Percentiles rank a stretch among this genome's conserved stretches.
Conservation (phyloP, 371 early-diverging fungal species). For the Syncephalastrum sp. region DNA sequence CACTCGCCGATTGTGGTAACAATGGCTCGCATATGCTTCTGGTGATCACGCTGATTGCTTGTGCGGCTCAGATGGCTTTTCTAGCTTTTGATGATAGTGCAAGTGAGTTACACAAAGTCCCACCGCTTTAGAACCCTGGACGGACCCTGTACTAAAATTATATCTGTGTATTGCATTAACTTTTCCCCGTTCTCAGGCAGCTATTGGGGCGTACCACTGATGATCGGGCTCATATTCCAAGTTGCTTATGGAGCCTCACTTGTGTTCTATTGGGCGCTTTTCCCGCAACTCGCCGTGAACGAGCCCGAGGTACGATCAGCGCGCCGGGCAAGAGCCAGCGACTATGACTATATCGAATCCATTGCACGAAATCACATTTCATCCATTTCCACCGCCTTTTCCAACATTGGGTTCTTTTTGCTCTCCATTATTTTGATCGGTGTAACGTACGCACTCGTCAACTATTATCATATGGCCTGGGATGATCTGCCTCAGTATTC, state of each 20-base stretch:
- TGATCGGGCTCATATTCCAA: constrained; percentile 20
- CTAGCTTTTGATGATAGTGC: constrained; percentile 17
- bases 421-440: constrained; percentile 18
- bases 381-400: constrained; percentile 38
- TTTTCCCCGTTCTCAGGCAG: neutral
- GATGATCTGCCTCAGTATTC: constrained; percentile 13
- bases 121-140: too few species aligned
- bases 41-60: constrained; percentile 22
- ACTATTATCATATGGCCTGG: constrained; percentile 6
- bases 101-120: constrained; percentile 5
- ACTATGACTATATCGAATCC: constrained; percentile 19
- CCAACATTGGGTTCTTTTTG: constrained; percentile 40
- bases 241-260: constrained; percentile 30
- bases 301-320: constrained; percentile 27
- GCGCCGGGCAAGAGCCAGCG: constrained; percentile 7
- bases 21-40: constrained; percentile 16
- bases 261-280: constrained; percentile 26
- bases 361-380: constrained; percentile 37
- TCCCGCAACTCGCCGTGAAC: constrained; percentile 20
- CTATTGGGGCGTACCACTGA: constrained; percentile 26
- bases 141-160: too few species aligned
- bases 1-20: constrained; percentile 31
- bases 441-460: constrained; percentile 13
- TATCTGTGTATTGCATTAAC: too few species aligned
- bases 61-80: constrained; percentile 26